These are phyloP conservation scores for Backusella psychrophila DNA, from an alignment of 192 early-diverging fungal genomes.

Conservation along the genomic window DNA sequence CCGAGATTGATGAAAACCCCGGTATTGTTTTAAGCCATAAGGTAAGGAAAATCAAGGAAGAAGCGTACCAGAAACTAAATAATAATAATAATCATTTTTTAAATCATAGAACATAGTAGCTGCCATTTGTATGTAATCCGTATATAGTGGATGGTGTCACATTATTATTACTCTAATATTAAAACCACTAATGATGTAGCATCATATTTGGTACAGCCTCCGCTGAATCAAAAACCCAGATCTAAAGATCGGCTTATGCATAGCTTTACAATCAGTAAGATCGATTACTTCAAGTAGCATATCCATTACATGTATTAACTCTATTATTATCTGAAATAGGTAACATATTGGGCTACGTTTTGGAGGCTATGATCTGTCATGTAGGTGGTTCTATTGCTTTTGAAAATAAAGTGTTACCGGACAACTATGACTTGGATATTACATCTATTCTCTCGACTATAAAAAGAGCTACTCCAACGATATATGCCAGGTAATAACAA, in stretches of 20 bases:
- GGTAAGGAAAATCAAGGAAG: neutral
- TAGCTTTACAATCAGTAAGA: slow-evolving; percentile 40
- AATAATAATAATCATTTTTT: neutral
- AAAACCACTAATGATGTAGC: slow-evolving; percentile 17
- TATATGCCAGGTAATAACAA: slow-evolving; percentile 56
- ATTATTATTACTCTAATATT: neutral
- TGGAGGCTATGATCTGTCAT: slow-evolving; percentile 32
- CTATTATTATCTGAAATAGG: slow-evolving; percentile 12
- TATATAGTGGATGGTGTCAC: neutral
- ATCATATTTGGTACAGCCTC: slow-evolving; percentile 20
- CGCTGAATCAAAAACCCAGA: slow-evolving; percentile 27
- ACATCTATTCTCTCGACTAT: slow-evolving; percentile 72
- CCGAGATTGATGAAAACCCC: neutral
- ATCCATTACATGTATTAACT: neutral
- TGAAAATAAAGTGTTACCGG: slow-evolving; percentile 29
- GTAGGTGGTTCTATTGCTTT: slow-evolving; percentile 71
- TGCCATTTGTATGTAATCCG: slow-evolving; percentile 2
- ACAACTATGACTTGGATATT: slow-evolving; percentile 37
- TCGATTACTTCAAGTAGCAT: neutral
- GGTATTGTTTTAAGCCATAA: neutral
- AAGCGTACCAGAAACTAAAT: neutral
- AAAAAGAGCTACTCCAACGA: slow-evolving; percentile 67
- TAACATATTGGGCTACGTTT: slow-evolving; percentile 34
- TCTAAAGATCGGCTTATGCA: slow-evolving; percentile 32
- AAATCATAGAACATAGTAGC: neutral